A percentile compares a stretch with the other conserved stretches of the same genome.
phyloP scores from a whole-genome alignment of 2,329 filamentous ascomycete species.

The Stachybotrys echinatus region DNA sequence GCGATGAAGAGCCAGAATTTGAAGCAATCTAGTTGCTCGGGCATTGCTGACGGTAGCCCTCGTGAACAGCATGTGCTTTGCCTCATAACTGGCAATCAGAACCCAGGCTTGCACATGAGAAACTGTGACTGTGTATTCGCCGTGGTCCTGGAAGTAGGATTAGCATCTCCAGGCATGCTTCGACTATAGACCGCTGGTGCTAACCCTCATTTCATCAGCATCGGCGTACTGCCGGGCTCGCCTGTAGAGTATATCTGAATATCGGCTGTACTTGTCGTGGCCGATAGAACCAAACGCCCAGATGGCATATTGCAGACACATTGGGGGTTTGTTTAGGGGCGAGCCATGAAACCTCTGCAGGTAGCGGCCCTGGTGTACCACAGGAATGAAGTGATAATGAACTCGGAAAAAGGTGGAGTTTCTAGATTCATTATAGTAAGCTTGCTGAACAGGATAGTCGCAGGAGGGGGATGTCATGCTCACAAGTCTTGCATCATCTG shows the following conservation, averaged over 20 bases:
- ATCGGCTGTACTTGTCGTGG: conserved; percentile 64
- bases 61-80: conserved; percentile 79
- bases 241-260: conserved; percentile 76
- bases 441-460: not conserved
- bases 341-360: conserved; percentile 66
- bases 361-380: conserved; percentile 75
- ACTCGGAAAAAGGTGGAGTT: conserved; percentile 72
- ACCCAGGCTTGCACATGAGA: conserved; percentile 77
- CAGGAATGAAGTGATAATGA: conserved; percentile 65
- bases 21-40: conserved; percentile 61
- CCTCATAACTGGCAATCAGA: conserved; percentile 72
- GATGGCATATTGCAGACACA: conserved; percentile 80
- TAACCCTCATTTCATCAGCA: conserved; percentile 72
- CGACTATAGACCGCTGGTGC: conserved; percentile 4
- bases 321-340: conserved; percentile 71
- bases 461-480: conserved; percentile 16
- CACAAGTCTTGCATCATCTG: conserved; percentile 82
- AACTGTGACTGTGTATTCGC: conserved; percentile 75
- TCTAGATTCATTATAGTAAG: conserved; percentile 31
- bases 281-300: conserved; percentile 75
- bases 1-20: conserved; percentile 82
- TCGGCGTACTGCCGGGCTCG: conserved; percentile 79
- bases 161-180: not conserved
- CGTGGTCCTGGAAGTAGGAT: conserved; percentile 48
- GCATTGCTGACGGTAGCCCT: conserved; percentile 79